A percentile compares a stretch with the other conserved stretches of the same genome.
Conservation (phyloP, 2,329 filamentous ascomycete genomes). For the Lasiodiplodia gonubiensis region DNA sequence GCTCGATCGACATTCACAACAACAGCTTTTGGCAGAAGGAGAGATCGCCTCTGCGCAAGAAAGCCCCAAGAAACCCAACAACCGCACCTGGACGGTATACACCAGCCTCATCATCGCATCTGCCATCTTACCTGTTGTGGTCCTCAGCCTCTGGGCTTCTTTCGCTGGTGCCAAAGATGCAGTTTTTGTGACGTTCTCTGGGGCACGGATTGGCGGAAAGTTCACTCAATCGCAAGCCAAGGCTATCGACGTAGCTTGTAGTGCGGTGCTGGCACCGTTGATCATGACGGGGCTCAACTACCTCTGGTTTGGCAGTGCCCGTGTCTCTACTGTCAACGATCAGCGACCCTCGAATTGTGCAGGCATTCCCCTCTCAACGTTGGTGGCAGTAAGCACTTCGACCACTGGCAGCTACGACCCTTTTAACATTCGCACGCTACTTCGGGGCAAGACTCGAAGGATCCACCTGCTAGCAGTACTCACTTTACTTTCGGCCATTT, state of each 20-base stretch:
- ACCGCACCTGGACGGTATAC: too few relatives aligned
- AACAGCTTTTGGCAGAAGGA: too few relatives aligned
- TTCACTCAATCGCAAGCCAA: conserved; percentile 33
- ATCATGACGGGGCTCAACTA: conserved; percentile 30
- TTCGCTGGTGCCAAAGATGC: too few relatives aligned
- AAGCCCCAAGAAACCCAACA: too few relatives aligned
- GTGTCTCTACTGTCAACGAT: conserved; percentile 31
- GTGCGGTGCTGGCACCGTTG: conserved; percentile 32
- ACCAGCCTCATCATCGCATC: too few relatives aligned
- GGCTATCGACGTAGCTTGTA: conserved; percentile 31
- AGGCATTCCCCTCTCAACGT: neutral
- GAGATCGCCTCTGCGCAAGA: too few relatives aligned
- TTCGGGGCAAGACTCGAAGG: conserved; percentile 19
- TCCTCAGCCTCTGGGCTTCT: too few relatives aligned
- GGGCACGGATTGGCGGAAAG: conserved; percentile 30
- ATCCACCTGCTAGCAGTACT: conserved; percentile 16
- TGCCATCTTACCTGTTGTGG: too few relatives aligned
- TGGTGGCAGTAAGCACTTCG: conserved; percentile 29
- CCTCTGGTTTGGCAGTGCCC: conserved; percentile 32
- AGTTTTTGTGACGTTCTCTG: neutral
- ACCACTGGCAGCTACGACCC: conserved; percentile 26
- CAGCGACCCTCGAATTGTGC: neutral
- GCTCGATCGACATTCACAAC: too few relatives aligned
- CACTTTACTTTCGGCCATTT: conserved; percentile 27
- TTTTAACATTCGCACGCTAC: conserved; percentile 22